phyloP scores from a whole-genome alignment of 805 yeast genomes.

The Yarrowia deformans region DNA sequence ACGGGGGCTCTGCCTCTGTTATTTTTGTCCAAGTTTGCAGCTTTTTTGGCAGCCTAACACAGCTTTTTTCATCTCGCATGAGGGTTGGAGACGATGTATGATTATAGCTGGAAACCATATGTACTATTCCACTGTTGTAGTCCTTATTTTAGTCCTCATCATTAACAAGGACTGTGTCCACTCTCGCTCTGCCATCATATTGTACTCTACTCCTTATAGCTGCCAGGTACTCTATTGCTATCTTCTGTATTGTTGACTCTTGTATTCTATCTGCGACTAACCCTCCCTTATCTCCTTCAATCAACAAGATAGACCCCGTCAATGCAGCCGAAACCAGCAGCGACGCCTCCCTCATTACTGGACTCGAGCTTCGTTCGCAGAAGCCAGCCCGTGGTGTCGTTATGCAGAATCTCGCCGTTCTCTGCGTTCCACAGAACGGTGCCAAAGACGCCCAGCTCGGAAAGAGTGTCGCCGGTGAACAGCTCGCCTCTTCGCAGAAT shows the following conservation, averaged over 20 bases:
- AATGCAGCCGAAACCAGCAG: conserved; percentile 98
- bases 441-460: conserved; percentile 94
- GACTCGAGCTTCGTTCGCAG: conserved; percentile 86
- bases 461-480: conserved; percentile 74
- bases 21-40: not conserved
- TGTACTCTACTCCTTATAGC: too few species aligned
- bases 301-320: conserved; percentile 71
- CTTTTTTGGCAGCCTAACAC: not conserved
- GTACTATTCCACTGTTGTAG: too few species aligned
- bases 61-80: too few species aligned
- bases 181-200: too few species aligned
- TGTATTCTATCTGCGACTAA: too few species aligned
- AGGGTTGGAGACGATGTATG: too few species aligned
- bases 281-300: not conserved
- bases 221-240: too few species aligned
- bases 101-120: too few species aligned
- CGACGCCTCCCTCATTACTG: conserved; percentile 97
- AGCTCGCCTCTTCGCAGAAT: conserved; percentile 72
- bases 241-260: not conserved
- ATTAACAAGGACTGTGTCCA: too few species aligned
- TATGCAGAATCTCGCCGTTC: conserved; percentile 62
- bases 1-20: not conserved
- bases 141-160: too few species aligned
- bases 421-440: conserved; percentile 74
- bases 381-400: conserved; percentile 82